A percentile compares a stretch with the other conserved stretches of the same genome.
Conservation (phyloP, 345 rosid genomes). For the Gossypium herbaceum region DNA sequence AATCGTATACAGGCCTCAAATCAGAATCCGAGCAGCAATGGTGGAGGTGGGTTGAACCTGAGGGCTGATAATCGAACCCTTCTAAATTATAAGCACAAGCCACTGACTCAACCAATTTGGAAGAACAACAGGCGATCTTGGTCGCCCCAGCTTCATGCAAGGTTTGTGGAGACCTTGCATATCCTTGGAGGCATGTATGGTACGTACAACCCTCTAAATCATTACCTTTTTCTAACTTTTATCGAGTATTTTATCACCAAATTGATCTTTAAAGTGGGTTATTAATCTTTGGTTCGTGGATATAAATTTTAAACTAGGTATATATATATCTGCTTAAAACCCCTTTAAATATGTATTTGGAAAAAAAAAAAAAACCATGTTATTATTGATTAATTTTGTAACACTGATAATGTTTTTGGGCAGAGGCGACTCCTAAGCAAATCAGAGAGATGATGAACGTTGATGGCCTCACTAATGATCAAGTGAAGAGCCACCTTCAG, state of each 20-base stretch:
- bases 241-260: no score
- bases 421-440: slow-evolving; percentile 39
- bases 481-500: slow-evolving; percentile 42
- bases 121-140: slow-evolving; percentile 27
- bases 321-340: no score
- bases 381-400: no score
- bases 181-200: slow-evolving; percentile 28
- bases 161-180: slow-evolving; percentile 24
- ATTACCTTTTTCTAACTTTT: no score
- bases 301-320: no score
- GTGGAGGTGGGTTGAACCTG: not conserved
- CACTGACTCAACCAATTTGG: slow-evolving; percentile 2
- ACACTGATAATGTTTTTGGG: not conserved
- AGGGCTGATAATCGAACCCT: not conserved
- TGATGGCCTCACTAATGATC: slow-evolving; percentile 30
- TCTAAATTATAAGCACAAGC: not conserved
- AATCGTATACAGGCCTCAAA: not conserved
- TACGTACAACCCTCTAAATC: not conserved
- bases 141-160: slow-evolving; percentile 28
- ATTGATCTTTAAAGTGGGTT: no score
- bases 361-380: no score
- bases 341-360: no score
- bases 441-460: slow-evolving; percentile 27
- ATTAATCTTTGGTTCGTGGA: no score
- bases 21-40: not conserved